Percentiles rank a stretch among this genome's conserved stretches.
Evolutionary conservation across 2,329 filamentous ascomycete genomes (phyloP).

Genomic region (Lecanicillium sp.): DNA sequence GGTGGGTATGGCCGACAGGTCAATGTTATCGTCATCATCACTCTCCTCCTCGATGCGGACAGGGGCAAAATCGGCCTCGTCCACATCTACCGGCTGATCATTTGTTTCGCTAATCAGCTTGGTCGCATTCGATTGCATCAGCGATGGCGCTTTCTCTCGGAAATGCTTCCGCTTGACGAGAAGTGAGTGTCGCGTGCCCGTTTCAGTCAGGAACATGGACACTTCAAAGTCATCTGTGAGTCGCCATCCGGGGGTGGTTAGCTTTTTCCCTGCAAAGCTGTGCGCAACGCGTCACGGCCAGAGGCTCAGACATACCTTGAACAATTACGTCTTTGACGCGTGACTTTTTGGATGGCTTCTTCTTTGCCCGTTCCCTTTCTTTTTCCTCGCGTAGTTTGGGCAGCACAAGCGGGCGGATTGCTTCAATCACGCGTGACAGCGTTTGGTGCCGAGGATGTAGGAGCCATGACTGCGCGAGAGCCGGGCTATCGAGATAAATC

Average conservation of each 20-base stretch:
- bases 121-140: constrained; percentile 55
- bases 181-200: constrained; percentile 76
- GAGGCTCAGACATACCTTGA: constrained; percentile 51
- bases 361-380: constrained; percentile 51
- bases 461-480: constrained; percentile 76
- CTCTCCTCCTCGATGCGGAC: constrained; percentile 45
- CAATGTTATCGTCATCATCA: constrained; percentile 25
- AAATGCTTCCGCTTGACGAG: constrained; percentile 81
- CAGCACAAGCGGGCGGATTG: constrained; percentile 76
- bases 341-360: constrained; percentile 65
- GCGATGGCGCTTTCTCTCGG: constrained; percentile 47
- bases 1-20: constrained; percentile 31
- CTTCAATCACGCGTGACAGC: constrained; percentile 76
- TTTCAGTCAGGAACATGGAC: constrained; percentile 86
- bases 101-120: constrained; percentile 54
- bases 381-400: constrained; percentile 88
- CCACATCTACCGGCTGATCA: constrained; percentile 48
- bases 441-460: constrained; percentile 70
- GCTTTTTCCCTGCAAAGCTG: not conserved
- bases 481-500: constrained; percentile 90
- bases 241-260: constrained; percentile 16
- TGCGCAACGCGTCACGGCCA: not conserved
- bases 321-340: constrained; percentile 82
- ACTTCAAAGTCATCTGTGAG: constrained; percentile 85
- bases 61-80: constrained; percentile 32